Conservation (phyloP, 768 basidiomycete species). For the Termitomyces sp. region DNA sequence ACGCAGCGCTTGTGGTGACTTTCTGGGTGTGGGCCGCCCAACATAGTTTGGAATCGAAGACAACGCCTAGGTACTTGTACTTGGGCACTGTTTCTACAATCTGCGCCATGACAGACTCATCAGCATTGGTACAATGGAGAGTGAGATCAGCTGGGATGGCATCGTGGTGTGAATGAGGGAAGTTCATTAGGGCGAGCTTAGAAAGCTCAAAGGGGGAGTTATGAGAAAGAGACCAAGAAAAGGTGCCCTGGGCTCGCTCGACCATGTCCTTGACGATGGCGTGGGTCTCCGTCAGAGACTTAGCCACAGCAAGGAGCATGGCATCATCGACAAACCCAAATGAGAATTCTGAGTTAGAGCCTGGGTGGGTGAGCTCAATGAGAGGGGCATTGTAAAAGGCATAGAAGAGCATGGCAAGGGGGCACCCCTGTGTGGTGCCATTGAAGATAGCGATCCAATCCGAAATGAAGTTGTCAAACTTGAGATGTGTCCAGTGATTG, state of each 20-base stretch:
- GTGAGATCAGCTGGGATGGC: constrained; percentile 5
- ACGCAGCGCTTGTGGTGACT: not conserved
- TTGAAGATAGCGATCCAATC: constrained; percentile 17
- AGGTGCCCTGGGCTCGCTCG: constrained; percentile 18
- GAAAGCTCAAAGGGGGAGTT: constrained; percentile 18
- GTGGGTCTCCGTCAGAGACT: constrained; percentile 22
- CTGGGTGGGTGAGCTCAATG: constrained; percentile 6
- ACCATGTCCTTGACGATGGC: constrained; percentile 26
- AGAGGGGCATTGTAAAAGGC: constrained; percentile 15
- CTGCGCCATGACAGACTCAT: not conserved
- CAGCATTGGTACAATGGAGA: not conserved
- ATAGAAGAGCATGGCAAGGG: constrained; percentile 23
- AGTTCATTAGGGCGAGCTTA: constrained; percentile 28
- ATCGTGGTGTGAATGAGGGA: constrained; percentile 10
- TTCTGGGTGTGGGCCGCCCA: constrained; percentile 15
- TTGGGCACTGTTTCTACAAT: not conserved
- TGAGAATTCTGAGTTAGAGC: not conserved
- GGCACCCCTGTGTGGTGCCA: constrained; percentile 27
- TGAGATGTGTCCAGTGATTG: not conserved
- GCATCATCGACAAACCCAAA: constrained; percentile 17
- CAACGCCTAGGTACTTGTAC: not conserved
- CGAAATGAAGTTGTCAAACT: constrained; percentile 26
- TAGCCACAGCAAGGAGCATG: constrained; percentile 22
- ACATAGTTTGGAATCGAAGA: constrained; percentile 5
- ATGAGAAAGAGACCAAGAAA: constrained; percentile 26